phyloP scores from a whole-genome alignment of 768 basidiomycete genomes.

The Tubosaeta sp. region DNA sequence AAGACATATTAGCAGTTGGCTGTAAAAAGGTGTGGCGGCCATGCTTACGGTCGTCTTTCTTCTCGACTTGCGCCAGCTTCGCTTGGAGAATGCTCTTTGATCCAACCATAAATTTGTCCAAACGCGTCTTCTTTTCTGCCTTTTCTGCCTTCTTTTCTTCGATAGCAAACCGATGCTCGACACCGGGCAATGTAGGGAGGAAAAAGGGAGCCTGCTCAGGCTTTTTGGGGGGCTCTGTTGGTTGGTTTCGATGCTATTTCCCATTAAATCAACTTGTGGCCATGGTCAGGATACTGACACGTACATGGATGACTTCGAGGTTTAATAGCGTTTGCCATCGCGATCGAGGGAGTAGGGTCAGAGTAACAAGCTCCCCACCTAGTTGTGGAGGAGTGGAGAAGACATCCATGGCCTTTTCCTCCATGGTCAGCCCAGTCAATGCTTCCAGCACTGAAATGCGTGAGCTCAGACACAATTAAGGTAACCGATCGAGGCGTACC shows the following conservation, averaged over 20 bases:
- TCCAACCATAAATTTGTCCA: constrained; percentile 49
- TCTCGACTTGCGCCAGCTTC: constrained; percentile 52
- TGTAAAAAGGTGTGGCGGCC: constrained; percentile 1
- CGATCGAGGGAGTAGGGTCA: constrained; percentile 87
- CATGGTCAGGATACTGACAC: constrained; percentile 13
- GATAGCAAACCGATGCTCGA: constrained; percentile 77
- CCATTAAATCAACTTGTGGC: neutral
- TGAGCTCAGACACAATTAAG: constrained; percentile 5
- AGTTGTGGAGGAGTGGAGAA: constrained; percentile 88
- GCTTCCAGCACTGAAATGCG: constrained; percentile 58
- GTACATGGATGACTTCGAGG: constrained; percentile 86
- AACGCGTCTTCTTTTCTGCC: constrained; percentile 41
- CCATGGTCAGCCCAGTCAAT: constrained; percentile 57
- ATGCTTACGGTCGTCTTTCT: constrained; percentile 65
- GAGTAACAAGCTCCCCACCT: constrained; percentile 85
- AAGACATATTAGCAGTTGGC: constrained; percentile 3
- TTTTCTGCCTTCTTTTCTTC: constrained; percentile 36
- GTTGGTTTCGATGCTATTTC: constrained; percentile 86
- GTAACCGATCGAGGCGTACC: constrained; percentile 40
- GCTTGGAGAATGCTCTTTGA: constrained; percentile 69
- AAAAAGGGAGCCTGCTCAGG: constrained; percentile 98
- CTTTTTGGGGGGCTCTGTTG: constrained; percentile 91
- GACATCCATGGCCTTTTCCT: constrained; percentile 60
- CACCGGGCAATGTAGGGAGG: constrained; percentile 85
- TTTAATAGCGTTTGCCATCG: constrained; percentile 98